These are phyloP conservation scores for Sclerotinia subarctica DNA, from an alignment of 2,329 filamentous ascomycete species.

Conservation along the genomic window DNA sequence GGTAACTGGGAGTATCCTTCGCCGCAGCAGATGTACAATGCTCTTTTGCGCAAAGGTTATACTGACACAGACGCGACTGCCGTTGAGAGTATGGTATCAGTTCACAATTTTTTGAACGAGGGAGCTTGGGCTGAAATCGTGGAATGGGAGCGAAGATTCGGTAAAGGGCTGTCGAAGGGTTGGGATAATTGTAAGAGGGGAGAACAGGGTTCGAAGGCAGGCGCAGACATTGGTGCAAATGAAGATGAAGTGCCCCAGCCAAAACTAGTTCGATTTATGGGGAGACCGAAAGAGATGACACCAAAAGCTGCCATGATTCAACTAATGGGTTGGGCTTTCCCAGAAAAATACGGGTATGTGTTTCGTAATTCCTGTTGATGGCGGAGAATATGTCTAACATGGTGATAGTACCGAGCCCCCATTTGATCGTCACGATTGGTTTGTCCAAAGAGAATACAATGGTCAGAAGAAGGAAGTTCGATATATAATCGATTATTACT, in stretches of 20 bases:
- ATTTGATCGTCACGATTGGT: constrained; percentile 98
- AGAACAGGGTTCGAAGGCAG: constrained; percentile 57
- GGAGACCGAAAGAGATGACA: constrained; percentile 82
- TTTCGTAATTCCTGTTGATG: neutral
- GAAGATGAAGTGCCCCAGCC: constrained; percentile 59
- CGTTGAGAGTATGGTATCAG: constrained; percentile 93
- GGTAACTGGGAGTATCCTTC: constrained; percentile 97
- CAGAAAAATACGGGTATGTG: constrained; percentile 70
- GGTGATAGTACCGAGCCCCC: constrained; percentile 69
- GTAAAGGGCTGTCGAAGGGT: constrained; percentile 65
- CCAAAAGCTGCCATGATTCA: constrained; percentile 87
- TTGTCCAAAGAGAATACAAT: constrained; percentile 66
- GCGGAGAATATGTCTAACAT: constrained; percentile 18
- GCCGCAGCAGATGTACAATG: constrained; percentile 99
- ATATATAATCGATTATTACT: constrained; percentile 97
- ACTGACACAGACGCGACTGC: constrained; percentile 90
- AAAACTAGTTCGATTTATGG: constrained; percentile 81
- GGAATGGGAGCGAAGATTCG: constrained; percentile 87
- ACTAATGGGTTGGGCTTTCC: constrained; percentile 74
- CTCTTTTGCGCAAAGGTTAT: constrained; percentile 91
- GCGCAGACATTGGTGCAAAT: constrained; percentile 47
- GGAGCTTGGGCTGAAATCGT: constrained; percentile 95
- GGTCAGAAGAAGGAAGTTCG: constrained; percentile 73
- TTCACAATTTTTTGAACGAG: constrained; percentile 98
- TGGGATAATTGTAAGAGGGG: constrained; percentile 73